A percentile compares a stretch with the other conserved stretches of the same genome.
Conservation (phyloP, 495 filamentous ascomycete genomes). For the Penicillium taxi region DNA sequence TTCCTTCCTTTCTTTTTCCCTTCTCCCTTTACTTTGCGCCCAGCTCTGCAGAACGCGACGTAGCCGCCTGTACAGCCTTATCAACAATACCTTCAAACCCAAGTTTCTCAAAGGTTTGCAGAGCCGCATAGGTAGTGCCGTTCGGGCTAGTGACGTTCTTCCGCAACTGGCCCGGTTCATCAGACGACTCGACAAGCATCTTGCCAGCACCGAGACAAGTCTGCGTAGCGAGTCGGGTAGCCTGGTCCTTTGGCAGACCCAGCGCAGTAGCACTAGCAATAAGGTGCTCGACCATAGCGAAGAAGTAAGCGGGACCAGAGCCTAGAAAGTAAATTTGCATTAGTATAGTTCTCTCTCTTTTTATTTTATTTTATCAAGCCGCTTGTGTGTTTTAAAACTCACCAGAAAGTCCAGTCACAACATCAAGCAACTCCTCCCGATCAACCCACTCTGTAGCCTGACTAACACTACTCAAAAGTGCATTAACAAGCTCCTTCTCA, state of each 20-base stretch:
- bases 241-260: slow-evolving; percentile 32
- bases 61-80: slow-evolving; percentile 34
- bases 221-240: slow-evolving; percentile 33
- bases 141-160: slow-evolving; percentile 41
- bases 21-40: slow-evolving; percentile 9
- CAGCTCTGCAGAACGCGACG: slow-evolving; percentile 28
- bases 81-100: slow-evolving; percentile 30
- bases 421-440: slow-evolving; percentile 32
- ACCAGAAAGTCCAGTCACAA: slow-evolving; percentile 38
- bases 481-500: slow-evolving; percentile 31
- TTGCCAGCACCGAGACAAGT: slow-evolving; percentile 37
- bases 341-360: not conserved
- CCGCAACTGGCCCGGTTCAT: slow-evolving; percentile 30
- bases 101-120: slow-evolving; percentile 30
- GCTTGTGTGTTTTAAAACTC: no score
- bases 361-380: no score
- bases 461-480: slow-evolving; percentile 29
- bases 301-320: slow-evolving; percentile 39
- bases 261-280: slow-evolving; percentile 31
- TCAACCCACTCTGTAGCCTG: slow-evolving; percentile 38
- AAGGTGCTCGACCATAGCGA: slow-evolving; percentile 39
- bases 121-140: slow-evolving; percentile 33
- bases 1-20: no score
- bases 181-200: slow-evolving; percentile 32
- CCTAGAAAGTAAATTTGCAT: slow-evolving; percentile 14